Evolutionary conservation across 495 filamentous ascomycete species (phyloP), one percentile per base, ranked within the genome.

Genomic region (Pyrenula massariospora): DNA sequence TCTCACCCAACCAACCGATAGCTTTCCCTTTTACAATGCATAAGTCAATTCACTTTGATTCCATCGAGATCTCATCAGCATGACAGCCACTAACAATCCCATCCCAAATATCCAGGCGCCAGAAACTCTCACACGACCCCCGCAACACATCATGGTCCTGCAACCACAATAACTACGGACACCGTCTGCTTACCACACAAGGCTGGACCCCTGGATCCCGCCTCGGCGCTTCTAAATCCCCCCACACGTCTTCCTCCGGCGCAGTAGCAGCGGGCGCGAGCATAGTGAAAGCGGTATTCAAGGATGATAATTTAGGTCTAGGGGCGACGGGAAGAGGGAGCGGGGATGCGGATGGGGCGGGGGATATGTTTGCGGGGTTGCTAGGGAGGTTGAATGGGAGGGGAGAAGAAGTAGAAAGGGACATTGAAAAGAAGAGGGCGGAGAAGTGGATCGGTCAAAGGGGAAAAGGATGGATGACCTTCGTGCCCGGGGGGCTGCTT

Each of bases 341-440:
- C 15, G 15, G 31, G 31, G 15, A 42, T 42, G 31, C 8, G 31
- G 31, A 42, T 5, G 31, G 31, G 31, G 31, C 31, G 31, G 31
- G 31, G 15, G 31, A 42, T 42, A 5, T 42, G 8, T 42, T 42
- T 42, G 31, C 31, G 31, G 31, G 31, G 31, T 42, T 42, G 31
- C 15, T 42, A 15, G 31, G 31, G 31, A 42, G 31, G 31, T 42
- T 42, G 73, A 76, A 77, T 56, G 62, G 59, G 59, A 66, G 64
- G 60, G 67, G 62, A 62, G 63, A 61, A 63, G 67, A 60, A 67
- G 62, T 55, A 52, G 55, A 50, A 60, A n/a, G n/a, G 25, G 52
- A 59, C 22, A 42, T 50, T 24, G 48, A 56, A 48, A 47, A 48
- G 48, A 50, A 22, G 51, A 54, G 54, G 56, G 52, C 50, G 50